Evolutionary conservation across 768 basidiomycete genomes (phyloP).

Genomic region (Piloderma croceum): DNA sequence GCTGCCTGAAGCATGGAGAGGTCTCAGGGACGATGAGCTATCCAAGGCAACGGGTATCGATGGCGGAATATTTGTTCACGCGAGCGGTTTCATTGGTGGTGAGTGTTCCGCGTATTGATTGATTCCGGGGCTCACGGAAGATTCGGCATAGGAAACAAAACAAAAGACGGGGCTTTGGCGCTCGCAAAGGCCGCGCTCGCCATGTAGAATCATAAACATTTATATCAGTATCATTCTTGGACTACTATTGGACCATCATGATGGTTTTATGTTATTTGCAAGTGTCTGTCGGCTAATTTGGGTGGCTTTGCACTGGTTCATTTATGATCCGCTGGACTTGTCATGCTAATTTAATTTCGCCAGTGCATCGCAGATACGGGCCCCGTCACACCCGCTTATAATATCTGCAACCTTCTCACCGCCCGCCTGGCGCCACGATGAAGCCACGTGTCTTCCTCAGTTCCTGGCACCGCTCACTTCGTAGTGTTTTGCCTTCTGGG

Average conservation of each 20-base stretch:
- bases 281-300: too few relatives aligned
- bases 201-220: conserved; percentile 11
- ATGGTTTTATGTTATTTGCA: neutral
- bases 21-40: conserved; percentile 79
- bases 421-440: too few relatives aligned
- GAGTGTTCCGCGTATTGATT: conserved; percentile 16
- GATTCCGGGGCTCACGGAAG: conserved; percentile 1
- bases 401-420: too few relatives aligned
- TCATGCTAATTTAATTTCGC: too few relatives aligned
- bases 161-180: conserved; percentile 78
- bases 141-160: conserved; percentile 64
- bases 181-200: conserved; percentile 68
- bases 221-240: neutral
- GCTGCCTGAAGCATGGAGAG: conserved; percentile 90
- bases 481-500: too few relatives aligned
- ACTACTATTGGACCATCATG: neutral
- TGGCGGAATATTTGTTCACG: conserved; percentile 89
- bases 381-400: too few relatives aligned
- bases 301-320: too few relatives aligned
- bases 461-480: too few relatives aligned
- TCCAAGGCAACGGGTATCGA: conserved; percentile 68
- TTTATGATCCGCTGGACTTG: too few relatives aligned
- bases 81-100: conserved; percentile 96
- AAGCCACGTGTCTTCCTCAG: too few relatives aligned
- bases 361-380: too few relatives aligned